Evolutionary conservation across 164 flowering plant species (phyloP).

Genomic region (Euptelea pleiosperma): DNA sequence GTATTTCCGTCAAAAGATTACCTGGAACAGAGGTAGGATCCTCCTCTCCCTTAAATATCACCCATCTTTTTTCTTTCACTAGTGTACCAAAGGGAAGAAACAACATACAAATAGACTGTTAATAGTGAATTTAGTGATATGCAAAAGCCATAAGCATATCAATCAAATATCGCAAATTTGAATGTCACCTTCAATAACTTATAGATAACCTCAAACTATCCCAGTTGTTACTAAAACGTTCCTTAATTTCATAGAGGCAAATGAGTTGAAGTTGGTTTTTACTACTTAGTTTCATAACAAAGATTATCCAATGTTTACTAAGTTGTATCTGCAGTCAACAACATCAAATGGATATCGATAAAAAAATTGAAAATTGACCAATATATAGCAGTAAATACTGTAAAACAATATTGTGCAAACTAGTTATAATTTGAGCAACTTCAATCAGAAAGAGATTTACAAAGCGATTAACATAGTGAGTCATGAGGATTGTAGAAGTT

Average conservation of each 20-base stretch:
- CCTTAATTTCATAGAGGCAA: background rate
- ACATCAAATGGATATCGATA: too few relatives aligned
- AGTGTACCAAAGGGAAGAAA: slow-evolving; percentile 12
- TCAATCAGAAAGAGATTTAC: too few relatives aligned
- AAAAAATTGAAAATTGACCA: too few relatives aligned
- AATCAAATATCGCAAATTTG: background rate
- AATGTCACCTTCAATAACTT: background rate
- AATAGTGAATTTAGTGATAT: background rate
- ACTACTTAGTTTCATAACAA: too few relatives aligned
- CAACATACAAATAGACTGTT: background rate
- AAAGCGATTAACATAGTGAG: too few relatives aligned
- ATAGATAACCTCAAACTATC: background rate
- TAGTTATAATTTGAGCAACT: too few relatives aligned
- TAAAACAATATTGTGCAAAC: too few relatives aligned
- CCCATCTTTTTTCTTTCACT: slow-evolving; percentile 97
- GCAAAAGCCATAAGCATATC: background rate
- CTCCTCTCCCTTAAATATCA: slow-evolving; percentile 75
- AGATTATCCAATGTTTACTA: too few relatives aligned
- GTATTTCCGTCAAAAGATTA: slow-evolving; percentile 22
- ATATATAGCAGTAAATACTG: too few relatives aligned
- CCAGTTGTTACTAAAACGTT: background rate
- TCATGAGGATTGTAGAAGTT: too few relatives aligned
- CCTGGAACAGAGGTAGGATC: slow-evolving; percentile 90
- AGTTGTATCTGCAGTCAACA: too few relatives aligned
- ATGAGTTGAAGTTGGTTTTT: too few relatives aligned